These are phyloP conservation scores for Neurospora intermedia DNA, from an alignment of 495 filamentous ascomycete species.

Conservation along the genomic window DNA sequence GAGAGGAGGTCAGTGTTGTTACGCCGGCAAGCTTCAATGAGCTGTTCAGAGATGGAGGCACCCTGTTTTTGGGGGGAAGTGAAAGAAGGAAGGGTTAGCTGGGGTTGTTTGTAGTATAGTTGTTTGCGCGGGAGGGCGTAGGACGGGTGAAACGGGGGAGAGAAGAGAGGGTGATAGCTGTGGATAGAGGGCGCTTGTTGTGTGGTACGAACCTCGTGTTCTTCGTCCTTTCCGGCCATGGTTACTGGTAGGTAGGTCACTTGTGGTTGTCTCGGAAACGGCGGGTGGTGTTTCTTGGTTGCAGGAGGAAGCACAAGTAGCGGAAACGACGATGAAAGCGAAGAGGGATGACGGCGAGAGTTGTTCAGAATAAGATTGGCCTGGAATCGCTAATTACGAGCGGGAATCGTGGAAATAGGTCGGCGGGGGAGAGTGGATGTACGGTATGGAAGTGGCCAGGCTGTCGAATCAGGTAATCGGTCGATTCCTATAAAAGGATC, in stretches of 20 bases:
- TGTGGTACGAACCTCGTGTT: conserved; percentile 26
- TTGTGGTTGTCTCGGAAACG: background rate
- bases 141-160: background rate
- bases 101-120: background rate
- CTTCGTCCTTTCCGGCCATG: conserved; percentile 36
- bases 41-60: conserved; percentile 70
- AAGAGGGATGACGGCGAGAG: background rate
- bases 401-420: background rate
- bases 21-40: conserved; percentile 87
- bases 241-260: conserved; percentile 15
- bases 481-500: background rate
- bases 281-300: background rate
- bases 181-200: background rate
- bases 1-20: conserved; percentile 79
- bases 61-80: conserved; percentile 42
- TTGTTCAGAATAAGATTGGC: background rate
- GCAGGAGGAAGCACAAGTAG: background rate
- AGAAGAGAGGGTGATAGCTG: background rate
- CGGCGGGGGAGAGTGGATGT: background rate
- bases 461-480: background rate
- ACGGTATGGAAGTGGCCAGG: background rate
- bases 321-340: background rate
- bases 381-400: background rate
- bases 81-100: background rate
- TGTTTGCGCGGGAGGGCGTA: background rate